These are phyloP conservation scores for Hygrophoropsis aurantiaca DNA, from an alignment of 768 basidiomycete species.

Conservation along the genomic window DNA sequence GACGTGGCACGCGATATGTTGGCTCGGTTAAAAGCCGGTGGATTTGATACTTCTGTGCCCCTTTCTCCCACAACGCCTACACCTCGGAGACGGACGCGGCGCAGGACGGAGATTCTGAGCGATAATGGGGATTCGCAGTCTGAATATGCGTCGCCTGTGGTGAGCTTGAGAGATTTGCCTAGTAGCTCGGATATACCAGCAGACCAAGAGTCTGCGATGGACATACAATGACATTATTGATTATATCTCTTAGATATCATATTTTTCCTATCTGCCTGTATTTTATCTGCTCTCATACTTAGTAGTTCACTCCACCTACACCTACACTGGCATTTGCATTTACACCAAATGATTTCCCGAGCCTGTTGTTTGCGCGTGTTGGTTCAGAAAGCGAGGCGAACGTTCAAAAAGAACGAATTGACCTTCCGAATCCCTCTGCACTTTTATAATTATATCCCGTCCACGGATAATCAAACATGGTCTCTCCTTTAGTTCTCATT, in stretches of 20 bases:
- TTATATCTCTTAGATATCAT: constrained; percentile 19
- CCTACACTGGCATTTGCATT: background rate
- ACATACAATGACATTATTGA: constrained; percentile 24
- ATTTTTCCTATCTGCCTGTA: constrained; percentile 34
- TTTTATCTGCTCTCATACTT: constrained; percentile 25
- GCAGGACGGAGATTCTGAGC: constrained; percentile 36
- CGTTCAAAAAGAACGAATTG: too few relatives aligned
- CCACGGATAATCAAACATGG: constrained; percentile 26
- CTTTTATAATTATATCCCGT: too few relatives aligned
- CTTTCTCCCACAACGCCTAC: constrained; percentile 44
- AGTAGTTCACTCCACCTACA: constrained; percentile 8
- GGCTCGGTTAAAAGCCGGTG: constrained; percentile 69
- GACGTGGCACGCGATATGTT: constrained; percentile 75
- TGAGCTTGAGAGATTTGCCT: constrained; percentile 23
- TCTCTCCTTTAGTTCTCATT: constrained; percentile 29
- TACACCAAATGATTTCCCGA: too few relatives aligned
- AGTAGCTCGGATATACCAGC: constrained; percentile 25
- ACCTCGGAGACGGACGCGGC: constrained; percentile 26
- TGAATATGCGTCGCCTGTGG: constrained; percentile 21
- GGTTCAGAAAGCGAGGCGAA: too few relatives aligned
- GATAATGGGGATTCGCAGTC: constrained; percentile 30
- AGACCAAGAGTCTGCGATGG: constrained; percentile 23
- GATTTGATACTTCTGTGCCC: constrained; percentile 49
- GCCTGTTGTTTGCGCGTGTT: constrained; percentile 4
- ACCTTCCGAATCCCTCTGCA: too few relatives aligned